Evolutionary conservation across 1,284 basidiomycete genomes (phyloP), one percentile per base, ranked within the genome.

Genomic region (Cutaneotrichosporon dermatis): DNA sequence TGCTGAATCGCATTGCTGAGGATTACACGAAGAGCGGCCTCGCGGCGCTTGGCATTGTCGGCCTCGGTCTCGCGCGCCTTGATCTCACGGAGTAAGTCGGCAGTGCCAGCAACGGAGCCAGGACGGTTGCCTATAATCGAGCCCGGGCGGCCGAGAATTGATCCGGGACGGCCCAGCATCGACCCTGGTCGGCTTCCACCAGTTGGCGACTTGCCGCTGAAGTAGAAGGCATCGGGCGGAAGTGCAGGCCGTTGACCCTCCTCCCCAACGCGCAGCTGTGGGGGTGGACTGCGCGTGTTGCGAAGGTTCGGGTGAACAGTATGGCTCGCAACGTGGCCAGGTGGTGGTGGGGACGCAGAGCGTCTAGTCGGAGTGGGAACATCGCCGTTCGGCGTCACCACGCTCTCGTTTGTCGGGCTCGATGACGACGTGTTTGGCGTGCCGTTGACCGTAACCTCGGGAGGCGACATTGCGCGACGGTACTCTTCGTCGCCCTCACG

Each of bases 11-110:
- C 93, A 69, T 88, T 86, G 7, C 82, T 79, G 51, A 98, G 80
- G 5, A 90, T 88, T 43, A 88, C 86, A 73, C 86, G 88, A 85
- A 97, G 88, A 86, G 94, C 96, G 35, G 82, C 81, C 78, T 93
- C 88, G 64, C 90, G 85, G 70, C 86, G 87, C 81, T 84, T 87
- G 68, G 89, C 76, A 40, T 81, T 80, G 65, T 94, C 92, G 39
- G 93, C 74, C 71, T 95, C 93, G 36, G 82, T 80, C 66, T 93
- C 90, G 71, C 88, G 90, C 34, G 83, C 82, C 76, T 88, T 91
- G 60, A 92, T 78, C 67, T 92, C 89, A 41, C 85, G 82, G 51
- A 90, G 79, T 59, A 91, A 76, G 72, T 93, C 90, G 6, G 85
- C 84, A 1, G 87, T 82, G 12, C 86, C 85, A 0, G 86, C 84